phyloP scores from a whole-genome alignment of 2,329 filamentous ascomycete genomes.

The Verticillium albo-atrum region DNA sequence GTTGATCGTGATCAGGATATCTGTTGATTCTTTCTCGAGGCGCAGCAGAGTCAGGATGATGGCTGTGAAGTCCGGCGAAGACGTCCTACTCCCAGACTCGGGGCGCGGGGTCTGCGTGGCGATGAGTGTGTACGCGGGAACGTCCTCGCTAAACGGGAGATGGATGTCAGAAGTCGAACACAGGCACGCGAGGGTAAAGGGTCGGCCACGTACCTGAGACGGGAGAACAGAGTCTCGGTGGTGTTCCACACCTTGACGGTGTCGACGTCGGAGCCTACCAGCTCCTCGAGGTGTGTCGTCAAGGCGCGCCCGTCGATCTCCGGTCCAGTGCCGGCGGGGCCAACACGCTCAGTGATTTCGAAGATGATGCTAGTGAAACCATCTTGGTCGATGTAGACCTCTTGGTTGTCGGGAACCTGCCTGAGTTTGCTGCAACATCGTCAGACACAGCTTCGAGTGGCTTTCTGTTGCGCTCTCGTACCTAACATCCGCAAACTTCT shows the following conservation, averaged over 20 bases:
- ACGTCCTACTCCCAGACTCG: conserved; percentile 25
- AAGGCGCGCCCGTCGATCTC: conserved; percentile 67
- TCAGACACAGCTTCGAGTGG: background rate
- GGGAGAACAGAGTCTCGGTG: conserved; percentile 54
- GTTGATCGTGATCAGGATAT: conserved; percentile 82
- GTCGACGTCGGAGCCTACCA: conserved; percentile 61
- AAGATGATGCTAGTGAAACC: conserved; percentile 86
- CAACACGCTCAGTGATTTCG: conserved; percentile 82
- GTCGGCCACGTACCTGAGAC: conserved; percentile 41
- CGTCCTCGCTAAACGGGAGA: conserved; percentile 33
- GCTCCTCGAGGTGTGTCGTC: conserved; percentile 64
- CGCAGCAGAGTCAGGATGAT: conserved; percentile 75
- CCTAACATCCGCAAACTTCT: conserved; percentile 70
- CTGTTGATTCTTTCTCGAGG: conserved; percentile 69
- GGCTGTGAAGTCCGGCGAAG: conserved; percentile 61
- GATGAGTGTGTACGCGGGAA: conserved; percentile 65
- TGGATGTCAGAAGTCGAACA: background rate
- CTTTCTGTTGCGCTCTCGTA: conserved; percentile 27
- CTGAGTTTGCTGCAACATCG: conserved; percentile 55
- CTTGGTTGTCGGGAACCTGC: conserved; percentile 81
- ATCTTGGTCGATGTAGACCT: conserved; percentile 80
- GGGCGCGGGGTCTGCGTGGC: conserved; percentile 53
- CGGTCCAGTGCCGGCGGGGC: conserved; percentile 44
- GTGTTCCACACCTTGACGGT: conserved; percentile 64
- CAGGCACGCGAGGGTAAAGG: background rate